Evolutionary conservation across 176 grass and related monocot species (phyloP).

Genomic region (Poa pratensis): DNA sequence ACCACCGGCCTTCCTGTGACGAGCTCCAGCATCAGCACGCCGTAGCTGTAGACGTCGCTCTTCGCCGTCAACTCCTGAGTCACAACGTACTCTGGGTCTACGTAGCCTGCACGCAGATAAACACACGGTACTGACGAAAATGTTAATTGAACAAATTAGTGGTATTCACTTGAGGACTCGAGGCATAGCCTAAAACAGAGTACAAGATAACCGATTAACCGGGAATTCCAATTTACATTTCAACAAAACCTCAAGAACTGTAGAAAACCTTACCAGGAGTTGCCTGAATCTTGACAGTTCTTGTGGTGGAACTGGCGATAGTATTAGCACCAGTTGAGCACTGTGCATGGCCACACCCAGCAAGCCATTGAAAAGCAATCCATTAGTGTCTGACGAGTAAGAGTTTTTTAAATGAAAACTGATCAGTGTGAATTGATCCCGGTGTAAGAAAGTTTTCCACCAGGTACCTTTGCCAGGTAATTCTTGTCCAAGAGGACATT

Average conservation of each 20-base stretch:
- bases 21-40: slow-evolving; percentile 84
- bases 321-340: slow-evolving; percentile 41
- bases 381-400: slow-evolving; percentile 9
- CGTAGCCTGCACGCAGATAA: slow-evolving; percentile 57
- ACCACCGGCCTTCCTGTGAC: slow-evolving; percentile 72
- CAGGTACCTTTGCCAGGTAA: slow-evolving; percentile 78
- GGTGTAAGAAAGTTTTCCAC: slow-evolving; percentile 5
- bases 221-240: neutral
- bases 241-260: neutral
- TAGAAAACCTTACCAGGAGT: slow-evolving; percentile 60
- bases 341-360: slow-evolving; percentile 58
- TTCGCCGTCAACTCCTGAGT: slow-evolving; percentile 66
- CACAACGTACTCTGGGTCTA: slow-evolving; percentile 71
- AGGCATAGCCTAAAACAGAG: neutral
- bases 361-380: slow-evolving; percentile 57
- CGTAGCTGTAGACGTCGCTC: slow-evolving; percentile 94
- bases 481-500: slow-evolving; percentile 89
- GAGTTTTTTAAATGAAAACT: neutral
- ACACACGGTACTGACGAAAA: neutral
- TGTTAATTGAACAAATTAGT: slow-evolving; percentile 5
- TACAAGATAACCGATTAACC: neutral
- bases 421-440: neutral
- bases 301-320: slow-evolving; percentile 28
- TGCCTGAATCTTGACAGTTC: slow-evolving; percentile 54
- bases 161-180: neutral